Percentiles rank a stretch among this genome's conserved stretches.
Evolutionary conservation across 306 rosid species (phyloP).

Genomic region (Quercus robur): DNA sequence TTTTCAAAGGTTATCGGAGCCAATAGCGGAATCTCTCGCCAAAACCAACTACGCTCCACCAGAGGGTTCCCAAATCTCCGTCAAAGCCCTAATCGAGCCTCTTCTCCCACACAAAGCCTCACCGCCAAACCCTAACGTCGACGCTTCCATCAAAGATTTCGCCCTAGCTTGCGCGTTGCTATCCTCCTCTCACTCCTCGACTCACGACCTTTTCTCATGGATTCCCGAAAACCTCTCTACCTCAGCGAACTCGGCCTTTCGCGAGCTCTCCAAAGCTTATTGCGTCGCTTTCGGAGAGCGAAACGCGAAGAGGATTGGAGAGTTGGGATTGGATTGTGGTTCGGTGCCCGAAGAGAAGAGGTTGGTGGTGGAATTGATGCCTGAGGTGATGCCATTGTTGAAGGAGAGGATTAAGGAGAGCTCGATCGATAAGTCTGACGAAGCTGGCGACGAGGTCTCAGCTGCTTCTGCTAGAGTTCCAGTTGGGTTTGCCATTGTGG

Average conservation of each 20-base stretch:
- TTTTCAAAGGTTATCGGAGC: conserved; percentile 50
- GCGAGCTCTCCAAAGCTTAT: conserved; percentile 43
- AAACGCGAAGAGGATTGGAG: conserved; percentile 29
- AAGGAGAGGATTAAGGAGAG: conserved; percentile 74
- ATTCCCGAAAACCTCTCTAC: conserved; percentile 49
- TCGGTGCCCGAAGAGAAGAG: conserved; percentile 44
- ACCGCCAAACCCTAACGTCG: conserved; percentile 14
- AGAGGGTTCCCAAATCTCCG: conserved; percentile 41
- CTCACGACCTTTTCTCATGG: conserved; percentile 65
- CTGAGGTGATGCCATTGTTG: conserved; percentile 55
- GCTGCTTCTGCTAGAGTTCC: conserved; percentile 83
- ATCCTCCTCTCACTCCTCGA: conserved; percentile 50
- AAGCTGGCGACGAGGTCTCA: conserved; percentile 49
- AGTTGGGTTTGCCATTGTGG: conserved; percentile 64
- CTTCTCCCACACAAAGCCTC: conserved; percentile 43
- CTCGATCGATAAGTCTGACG: conserved; percentile 61
- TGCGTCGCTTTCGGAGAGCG: conserved; percentile 17
- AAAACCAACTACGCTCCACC: conserved; percentile 37
- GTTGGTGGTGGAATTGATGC: conserved; percentile 59
- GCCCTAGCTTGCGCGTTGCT: conserved; percentile 66
- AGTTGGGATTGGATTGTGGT: conserved; percentile 42
- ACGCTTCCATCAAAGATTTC: conserved; percentile 53
- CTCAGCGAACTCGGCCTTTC: conserved; percentile 45
- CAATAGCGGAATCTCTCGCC: conserved; percentile 37
- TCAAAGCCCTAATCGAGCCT: conserved; percentile 51